A percentile compares a stretch with the other conserved stretches of the same genome.
These are phyloP conservation scores for Ramaria sp. DNA, from an alignment of 768 basidiomycete species.

Conservation along the genomic window DNA sequence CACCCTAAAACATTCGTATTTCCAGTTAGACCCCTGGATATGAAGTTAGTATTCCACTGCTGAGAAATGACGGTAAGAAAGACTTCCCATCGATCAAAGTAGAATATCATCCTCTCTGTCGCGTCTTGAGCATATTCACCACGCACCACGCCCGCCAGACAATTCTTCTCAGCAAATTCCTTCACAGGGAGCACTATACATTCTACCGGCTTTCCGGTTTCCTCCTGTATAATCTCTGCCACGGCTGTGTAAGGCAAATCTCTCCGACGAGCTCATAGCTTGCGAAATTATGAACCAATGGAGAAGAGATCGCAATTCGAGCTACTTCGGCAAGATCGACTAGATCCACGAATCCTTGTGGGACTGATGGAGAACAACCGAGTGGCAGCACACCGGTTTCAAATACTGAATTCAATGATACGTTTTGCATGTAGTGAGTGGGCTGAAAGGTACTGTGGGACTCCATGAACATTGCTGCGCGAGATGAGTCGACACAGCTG, in stretches of 20 bases:
- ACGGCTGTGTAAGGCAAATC: no score
- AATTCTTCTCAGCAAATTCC: no score
- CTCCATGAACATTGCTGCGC: not conserved
- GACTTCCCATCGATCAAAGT: slow-evolving; percentile 22
- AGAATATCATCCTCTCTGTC: slow-evolving; percentile 22
- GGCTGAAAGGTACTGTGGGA: not conserved
- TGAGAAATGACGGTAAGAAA: no score
- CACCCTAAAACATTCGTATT: no score
- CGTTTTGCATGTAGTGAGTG: slow-evolving; percentile 1
- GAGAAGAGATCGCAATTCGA: slow-evolving; percentile 18
- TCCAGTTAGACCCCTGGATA: no score
- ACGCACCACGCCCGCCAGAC: slow-evolving; percentile 6
- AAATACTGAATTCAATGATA: not conserved
- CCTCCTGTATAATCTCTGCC: no score
- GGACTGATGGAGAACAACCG: slow-evolving; percentile 16
- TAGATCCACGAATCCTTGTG: slow-evolving; percentile 26
- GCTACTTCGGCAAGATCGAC: slow-evolving; percentile 21
- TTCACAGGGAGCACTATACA: no score
- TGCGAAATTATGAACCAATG: no score
- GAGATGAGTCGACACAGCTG: slow-evolving; percentile 11
- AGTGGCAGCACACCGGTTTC: slow-evolving; percentile 13
- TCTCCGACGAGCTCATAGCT: no score
- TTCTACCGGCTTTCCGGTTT: no score
- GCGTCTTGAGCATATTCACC: slow-evolving; percentile 18
- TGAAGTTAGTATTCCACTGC: no score